A percentile compares a stretch with the other conserved stretches of the same genome.
phyloP scores from a whole-genome alignment of 2,329 filamentous ascomycete genomes.

The Alternaria metachromatica region DNA sequence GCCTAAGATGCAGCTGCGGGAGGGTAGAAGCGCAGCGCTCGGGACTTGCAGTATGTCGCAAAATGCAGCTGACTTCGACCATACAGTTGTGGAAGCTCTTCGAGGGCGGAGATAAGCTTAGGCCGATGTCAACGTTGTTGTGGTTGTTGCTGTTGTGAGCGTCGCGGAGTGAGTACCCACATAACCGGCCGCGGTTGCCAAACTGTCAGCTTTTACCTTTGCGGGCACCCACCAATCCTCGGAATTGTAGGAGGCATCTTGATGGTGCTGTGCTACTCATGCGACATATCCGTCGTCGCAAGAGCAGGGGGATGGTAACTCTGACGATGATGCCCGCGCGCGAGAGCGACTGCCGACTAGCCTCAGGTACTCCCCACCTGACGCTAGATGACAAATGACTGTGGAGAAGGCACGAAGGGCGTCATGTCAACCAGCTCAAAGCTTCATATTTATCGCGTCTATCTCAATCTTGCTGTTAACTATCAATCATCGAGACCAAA shows the following conservation, averaged over 20 bases:
- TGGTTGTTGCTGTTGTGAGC: neutral
- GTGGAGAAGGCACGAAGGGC: conserved; percentile 2
- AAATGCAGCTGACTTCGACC: neutral
- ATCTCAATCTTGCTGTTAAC: neutral
- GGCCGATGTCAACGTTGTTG: neutral
- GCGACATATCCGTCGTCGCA: neutral
- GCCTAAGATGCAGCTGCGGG: neutral
- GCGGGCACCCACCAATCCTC: neutral
- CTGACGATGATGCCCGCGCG: neutral
- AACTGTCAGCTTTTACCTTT: neutral
- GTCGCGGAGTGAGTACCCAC: neutral
- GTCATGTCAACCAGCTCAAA: neutral
- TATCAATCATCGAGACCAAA: neutral
- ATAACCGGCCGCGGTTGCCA: neutral
- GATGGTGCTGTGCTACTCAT: neutral
- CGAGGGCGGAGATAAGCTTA: neutral
- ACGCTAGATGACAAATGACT: conserved; percentile 9
- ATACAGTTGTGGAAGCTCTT: neutral
- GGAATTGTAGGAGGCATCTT: neutral
- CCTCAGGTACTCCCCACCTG: neutral
- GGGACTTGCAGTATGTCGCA: neutral
- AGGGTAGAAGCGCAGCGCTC: neutral
- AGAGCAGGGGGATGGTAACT: neutral
- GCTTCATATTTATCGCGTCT: neutral
- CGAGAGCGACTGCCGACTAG: neutral